These are phyloP conservation scores for Coemansia umbellata DNA, from an alignment of 192 early-diverging fungal genomes.

Conservation along the genomic window DNA sequence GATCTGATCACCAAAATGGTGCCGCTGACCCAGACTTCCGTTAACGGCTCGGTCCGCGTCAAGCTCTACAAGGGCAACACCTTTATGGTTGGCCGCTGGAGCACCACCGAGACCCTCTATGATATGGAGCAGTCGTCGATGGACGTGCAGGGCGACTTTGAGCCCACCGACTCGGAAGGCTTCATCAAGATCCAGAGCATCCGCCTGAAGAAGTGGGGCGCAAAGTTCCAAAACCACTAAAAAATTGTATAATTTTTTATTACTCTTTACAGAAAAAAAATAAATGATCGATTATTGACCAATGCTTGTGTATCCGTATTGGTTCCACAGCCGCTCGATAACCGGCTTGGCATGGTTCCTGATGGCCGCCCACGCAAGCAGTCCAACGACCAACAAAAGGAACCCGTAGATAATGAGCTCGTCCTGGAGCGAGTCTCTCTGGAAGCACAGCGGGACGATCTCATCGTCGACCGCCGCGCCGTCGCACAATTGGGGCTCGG, in stretches of 20 bases:
- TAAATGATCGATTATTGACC: no score
- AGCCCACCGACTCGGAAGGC: constrained; percentile 89
- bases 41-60: constrained; percentile 89
- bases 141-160: constrained; percentile 89
- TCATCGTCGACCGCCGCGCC: constrained; percentile 50
- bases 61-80: constrained; percentile 97
- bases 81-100: constrained; percentile 84
- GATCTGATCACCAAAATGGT: constrained; percentile 84
- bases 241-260: neutral
- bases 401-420: constrained; percentile 46
- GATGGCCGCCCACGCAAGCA: constrained; percentile 41
- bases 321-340: constrained; percentile 26
- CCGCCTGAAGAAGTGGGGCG: constrained; percentile 83
- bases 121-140: constrained; percentile 95
- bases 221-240: constrained; percentile 42
- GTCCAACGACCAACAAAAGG: constrained; percentile 30
- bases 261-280: neutral
- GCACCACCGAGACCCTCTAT: constrained; percentile 80
- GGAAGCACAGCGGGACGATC: constrained; percentile 49
- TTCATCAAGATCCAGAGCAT: constrained; percentile 99
- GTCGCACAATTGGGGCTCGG: constrained; percentile 48
- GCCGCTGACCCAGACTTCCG: constrained; percentile 74
- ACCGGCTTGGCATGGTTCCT: constrained; percentile 27
- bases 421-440: constrained; percentile 50
- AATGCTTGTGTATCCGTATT: constrained; percentile 18